Evolutionary conservation across 2,329 filamentous ascomycete genomes (phyloP).

Genomic region (Sclerotinia nivalis): DNA sequence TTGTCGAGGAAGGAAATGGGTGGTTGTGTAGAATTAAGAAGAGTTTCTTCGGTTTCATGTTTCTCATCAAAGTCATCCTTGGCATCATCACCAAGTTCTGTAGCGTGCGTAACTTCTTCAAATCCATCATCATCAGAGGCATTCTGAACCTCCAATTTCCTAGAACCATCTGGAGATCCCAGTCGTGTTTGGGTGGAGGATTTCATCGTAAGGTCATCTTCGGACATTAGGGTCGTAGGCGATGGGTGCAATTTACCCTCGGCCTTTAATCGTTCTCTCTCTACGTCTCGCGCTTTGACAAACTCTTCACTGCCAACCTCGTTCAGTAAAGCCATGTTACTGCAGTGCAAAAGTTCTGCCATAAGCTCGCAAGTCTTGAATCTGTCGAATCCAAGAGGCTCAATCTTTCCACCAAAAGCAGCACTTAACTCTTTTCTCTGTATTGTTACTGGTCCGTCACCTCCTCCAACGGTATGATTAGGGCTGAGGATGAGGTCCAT

Average conservation of each 20-base stretch:
- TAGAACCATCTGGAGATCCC: constrained; percentile 63
- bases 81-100: constrained; percentile 71
- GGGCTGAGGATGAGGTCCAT: constrained; percentile 85
- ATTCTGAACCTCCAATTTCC: constrained; percentile 75
- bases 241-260: constrained; percentile 67
- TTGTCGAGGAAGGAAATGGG: constrained; percentile 53
- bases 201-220: constrained; percentile 65
- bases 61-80: constrained; percentile 68
- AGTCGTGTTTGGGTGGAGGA: constrained; percentile 49
- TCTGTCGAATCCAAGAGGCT: constrained; percentile 92
- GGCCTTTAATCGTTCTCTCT: constrained; percentile 75
- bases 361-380: constrained; percentile 99
- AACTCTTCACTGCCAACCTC: constrained; percentile 87
- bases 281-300: constrained; percentile 74
- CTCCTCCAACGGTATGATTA: constrained; percentile 57
- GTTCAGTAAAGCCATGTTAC: constrained; percentile 96
- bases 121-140: constrained; percentile 87
- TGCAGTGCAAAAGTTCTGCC: constrained; percentile 96
- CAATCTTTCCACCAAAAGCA: constrained; percentile 87
- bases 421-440: constrained; percentile 76
- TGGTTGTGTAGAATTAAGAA: constrained; percentile 43
- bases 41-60: constrained; percentile 52
- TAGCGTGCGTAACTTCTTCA: constrained; percentile 76
- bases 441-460: constrained; percentile 58
- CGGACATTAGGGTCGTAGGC: constrained; percentile 47